Evolutionary conservation across 1,139 yeast genomes (phyloP), one percentile per base, ranked within the genome.

Genomic region (Hanseniaspora sp.): DNA sequence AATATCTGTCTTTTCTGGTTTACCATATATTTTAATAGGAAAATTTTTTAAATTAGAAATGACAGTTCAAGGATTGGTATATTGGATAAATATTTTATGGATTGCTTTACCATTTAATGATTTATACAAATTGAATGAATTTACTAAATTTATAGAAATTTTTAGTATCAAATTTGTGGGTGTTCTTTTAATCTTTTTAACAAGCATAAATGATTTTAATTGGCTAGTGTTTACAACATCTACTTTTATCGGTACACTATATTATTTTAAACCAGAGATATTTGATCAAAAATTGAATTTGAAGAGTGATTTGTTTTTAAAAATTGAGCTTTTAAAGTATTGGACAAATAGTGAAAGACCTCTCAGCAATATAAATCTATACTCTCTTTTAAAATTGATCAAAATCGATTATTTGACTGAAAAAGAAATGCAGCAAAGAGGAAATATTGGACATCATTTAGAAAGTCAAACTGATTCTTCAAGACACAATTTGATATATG

Each of bases 181-280:
- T 7, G 70, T 84, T 46, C 59, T 76, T 23, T 65, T 79, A 33
- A 71, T 86, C 57, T 57, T 81, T 1, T 35, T 82, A 9, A 66
- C 75, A 46, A 73, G 79, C 1, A 40, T 82, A 2, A 56, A 81
- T 34, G 74, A 49, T 2, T 41, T 90, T 11, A 82, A 92, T 54
- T 81, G 87, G 60, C 70, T 82, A 61, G 95, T 95, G 29, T 95
- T 88, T 66, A 67, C 69, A 46, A 74, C 73, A 47, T 86, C 76
- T 23, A 69, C 76, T 60, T 63, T 64, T 44, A 75, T 72, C 49
- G 88, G 88, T 12, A 77, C 73, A 62, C 68, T 70, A 30, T 68
- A 74, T 62, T 92, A 83, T 12, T 73, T 70, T 58, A 59, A 64
- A 52, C 67, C 62, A 54, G 52, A 52, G 5, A 54, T 57, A 41